These are phyloP conservation scores for Botrytis elliptica DNA, from an alignment of 2,329 filamentous ascomycete genomes.

Conservation along the genomic window DNA sequence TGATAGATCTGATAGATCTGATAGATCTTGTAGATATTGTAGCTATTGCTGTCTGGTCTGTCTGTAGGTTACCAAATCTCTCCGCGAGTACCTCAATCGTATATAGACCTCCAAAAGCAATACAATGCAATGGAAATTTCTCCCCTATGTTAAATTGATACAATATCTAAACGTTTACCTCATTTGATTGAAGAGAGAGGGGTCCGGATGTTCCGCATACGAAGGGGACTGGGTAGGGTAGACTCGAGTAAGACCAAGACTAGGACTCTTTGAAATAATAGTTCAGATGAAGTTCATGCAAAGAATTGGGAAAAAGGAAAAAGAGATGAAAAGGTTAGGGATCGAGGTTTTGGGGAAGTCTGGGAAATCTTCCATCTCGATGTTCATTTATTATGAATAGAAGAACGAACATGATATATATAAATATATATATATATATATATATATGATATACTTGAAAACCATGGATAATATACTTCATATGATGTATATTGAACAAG, in stretches of 20 bases:
- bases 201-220: not conserved
- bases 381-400: not conserved
- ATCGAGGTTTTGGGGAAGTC: not conserved
- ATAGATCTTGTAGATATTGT: not conserved
- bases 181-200: not conserved
- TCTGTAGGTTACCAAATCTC: not conserved
- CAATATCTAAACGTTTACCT: not conserved
- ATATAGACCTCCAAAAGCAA: not conserved
- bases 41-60: not conserved
- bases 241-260: not conserved
- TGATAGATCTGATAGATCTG: not conserved
- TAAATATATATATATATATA: too few relatives aligned
- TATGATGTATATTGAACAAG: not conserved
- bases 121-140: conserved; percentile 9
- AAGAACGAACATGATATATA: not conserved
- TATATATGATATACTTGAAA: not conserved
- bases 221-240: not conserved
- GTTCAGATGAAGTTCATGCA: conserved; percentile 22
- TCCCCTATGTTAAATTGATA: not conserved
- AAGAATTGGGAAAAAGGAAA: not conserved
- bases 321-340: conserved; percentile 3
- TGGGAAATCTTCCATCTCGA: not conserved
- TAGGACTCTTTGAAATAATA: not conserved
- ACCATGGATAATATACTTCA: not conserved
- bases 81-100: not conserved